Conservation (phyloP, 148 eudicot species). For the Rhododendron ferrugineum region DNA sequence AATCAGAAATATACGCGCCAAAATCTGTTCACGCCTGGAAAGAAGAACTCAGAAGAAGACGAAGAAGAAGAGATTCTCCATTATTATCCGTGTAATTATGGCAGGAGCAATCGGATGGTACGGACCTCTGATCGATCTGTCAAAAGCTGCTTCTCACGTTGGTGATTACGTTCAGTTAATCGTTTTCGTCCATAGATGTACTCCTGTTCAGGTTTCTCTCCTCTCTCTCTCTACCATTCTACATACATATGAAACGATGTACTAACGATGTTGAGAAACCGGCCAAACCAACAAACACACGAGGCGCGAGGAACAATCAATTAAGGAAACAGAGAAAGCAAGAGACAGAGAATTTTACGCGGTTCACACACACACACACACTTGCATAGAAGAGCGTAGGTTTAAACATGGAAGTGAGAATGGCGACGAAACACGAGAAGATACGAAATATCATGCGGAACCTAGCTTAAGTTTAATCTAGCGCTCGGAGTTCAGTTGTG, state of each 20-base stretch:
- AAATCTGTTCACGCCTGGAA: not conserved
- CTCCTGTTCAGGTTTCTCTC: slow-evolving; percentile 56
- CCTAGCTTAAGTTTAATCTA: not conserved
- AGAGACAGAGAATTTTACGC: too few species aligned
- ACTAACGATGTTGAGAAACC: not conserved
- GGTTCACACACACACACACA: not conserved
- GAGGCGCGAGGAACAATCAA: too few species aligned
- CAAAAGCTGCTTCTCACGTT: slow-evolving; percentile 51
- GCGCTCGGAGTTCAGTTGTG: not conserved
- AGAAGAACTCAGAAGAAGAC: not conserved
- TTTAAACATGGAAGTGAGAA: not conserved
- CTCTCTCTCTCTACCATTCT: not conserved
- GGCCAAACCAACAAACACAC: too few species aligned
- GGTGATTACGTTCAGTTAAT: slow-evolving; percentile 71
- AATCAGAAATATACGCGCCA: slow-evolving; percentile 9
- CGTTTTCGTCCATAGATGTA: slow-evolving; percentile 57
- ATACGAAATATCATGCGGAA: not conserved
- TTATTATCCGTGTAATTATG: slow-evolving; percentile 14
- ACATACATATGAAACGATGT: not conserved
- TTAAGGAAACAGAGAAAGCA: too few species aligned
- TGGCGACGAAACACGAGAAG: not conserved
- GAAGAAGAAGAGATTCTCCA: not conserved
- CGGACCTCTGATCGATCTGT: slow-evolving; percentile 76
- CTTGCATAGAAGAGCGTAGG: not conserved
- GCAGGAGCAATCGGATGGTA: slow-evolving; percentile 63